Evolutionary conservation across 73 alveolate genomes (phyloP).

Genomic region (Paramecium tetraurelia): DNA sequence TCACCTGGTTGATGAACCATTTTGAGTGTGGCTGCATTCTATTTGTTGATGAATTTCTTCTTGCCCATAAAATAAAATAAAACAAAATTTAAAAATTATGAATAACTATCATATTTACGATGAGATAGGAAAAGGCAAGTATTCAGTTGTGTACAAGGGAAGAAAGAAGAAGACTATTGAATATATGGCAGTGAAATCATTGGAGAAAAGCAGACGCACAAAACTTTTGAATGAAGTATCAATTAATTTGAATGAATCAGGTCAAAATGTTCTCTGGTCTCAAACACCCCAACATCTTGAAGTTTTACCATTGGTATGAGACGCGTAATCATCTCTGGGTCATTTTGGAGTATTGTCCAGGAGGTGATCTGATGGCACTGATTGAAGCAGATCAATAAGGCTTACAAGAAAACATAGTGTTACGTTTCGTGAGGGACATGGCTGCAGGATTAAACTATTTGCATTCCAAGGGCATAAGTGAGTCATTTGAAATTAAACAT

Average conservation of each 20-base stretch:
- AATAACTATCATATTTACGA: conserved; percentile 90
- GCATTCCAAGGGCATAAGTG: conserved; percentile 90
- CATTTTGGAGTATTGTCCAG: conserved; percentile 94
- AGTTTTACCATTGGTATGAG: conserved; percentile 87
- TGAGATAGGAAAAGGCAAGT: conserved; percentile 88
- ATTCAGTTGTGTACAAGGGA: conserved; percentile 95
- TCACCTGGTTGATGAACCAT: neutral
- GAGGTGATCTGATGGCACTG: conserved; percentile 83
- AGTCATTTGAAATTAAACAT: neutral
- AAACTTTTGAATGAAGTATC: conserved; percentile 77
- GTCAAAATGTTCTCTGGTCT: conserved; percentile 70
- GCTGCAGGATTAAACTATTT: conserved; percentile 77
- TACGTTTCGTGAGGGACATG: conserved; percentile 60
- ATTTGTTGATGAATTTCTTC: neutral
- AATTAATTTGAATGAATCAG: conserved; percentile 47
- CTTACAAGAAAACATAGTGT: conserved; percentile 56
- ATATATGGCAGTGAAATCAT: conserved; percentile 92
- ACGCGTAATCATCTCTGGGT: conserved; percentile 94
- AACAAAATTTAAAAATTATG: conserved; percentile 62
- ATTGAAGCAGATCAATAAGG: conserved; percentile 79
- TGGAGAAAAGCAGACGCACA: conserved; percentile 85
- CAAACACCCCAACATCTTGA: conserved; percentile 79
- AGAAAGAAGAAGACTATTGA: conserved; percentile 92
- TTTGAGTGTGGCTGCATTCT: neutral
- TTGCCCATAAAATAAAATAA: neutral